A percentile compares a stretch with the other conserved stretches of the same genome.
phyloP scores from a whole-genome alignment of 345 rosid species.

The Lepidium didymum region DNA sequence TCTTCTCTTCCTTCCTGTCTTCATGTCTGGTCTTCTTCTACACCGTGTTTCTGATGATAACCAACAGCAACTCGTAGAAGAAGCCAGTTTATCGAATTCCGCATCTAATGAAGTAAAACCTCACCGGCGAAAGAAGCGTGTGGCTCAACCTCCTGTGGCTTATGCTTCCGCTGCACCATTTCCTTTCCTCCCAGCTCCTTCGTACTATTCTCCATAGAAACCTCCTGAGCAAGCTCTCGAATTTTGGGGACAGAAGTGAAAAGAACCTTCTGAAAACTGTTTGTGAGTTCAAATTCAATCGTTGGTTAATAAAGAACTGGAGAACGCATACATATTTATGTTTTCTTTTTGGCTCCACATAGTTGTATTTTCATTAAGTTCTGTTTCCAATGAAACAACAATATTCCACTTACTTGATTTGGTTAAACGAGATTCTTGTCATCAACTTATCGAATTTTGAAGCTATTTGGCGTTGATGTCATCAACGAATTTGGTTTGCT shows the following conservation, averaged over 20 bases:
- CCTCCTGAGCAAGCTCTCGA: background rate
- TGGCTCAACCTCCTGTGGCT: conserved; percentile 58
- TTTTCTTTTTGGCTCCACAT: background rate
- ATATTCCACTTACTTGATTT: background rate
- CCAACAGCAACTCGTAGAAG: conserved; percentile 25
- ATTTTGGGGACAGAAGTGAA: background rate
- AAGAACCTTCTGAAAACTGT: background rate
- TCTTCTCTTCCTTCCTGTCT: conserved; percentile 82
- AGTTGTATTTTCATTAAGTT: background rate
- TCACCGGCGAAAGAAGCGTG: conserved; percentile 14
- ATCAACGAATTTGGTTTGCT: background rate
- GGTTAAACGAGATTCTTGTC: background rate
- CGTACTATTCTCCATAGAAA: conserved; percentile 31
- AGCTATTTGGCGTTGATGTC: background rate
- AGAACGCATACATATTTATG: background rate
- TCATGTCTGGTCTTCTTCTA: conserved; percentile 73
- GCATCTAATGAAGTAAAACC: conserved; percentile 10
- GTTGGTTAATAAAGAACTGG: conserved; percentile 21
- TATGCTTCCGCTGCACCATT: conserved; percentile 88
- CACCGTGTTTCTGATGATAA: conserved; percentile 52
- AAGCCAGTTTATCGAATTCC: conserved; percentile 10
- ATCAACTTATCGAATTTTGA: background rate
- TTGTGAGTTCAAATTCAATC: background rate
- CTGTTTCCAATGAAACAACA: background rate
- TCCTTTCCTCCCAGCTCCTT: conserved; percentile 86